Base-by-base conservation (phyloP, 306 rosid genomes). In the Trichosanthes truncata region DNA sequence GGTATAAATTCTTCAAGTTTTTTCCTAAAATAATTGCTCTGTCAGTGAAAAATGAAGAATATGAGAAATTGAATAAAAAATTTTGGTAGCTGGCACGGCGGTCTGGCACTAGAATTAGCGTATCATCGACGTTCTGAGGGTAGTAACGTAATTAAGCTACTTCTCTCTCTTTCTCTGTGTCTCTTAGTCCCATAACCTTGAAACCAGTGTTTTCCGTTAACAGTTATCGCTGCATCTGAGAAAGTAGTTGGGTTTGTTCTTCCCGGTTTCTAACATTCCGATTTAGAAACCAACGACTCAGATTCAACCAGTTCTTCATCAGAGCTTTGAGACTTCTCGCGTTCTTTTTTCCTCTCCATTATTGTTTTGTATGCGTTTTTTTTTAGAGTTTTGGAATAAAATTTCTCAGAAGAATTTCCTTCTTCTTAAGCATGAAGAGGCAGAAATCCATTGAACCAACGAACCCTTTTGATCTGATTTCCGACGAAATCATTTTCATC, bases 401-500 rank as follows among this genome's bases (percentile, higher is more conserved):
- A 33, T 53, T 74, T 13, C 61, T 9, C 2, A 33, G 14, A 41
- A 21, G 17, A n/a, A 3, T 74, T 74, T 49, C 61, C 31, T 77
- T 77, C 71, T 43, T 78, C 80, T 43, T 62, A 65, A n/a, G 31
- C 84, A 86, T 88, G 90, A 87, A 91, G 89, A 87, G 78, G 80
- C 89, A 84, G 23, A 90, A 77, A 43, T 10, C 66, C 79, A 6
- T 7, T 1, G 82, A 74, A 31, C 20, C 12, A 15, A 33, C 15
- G 8, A 84, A 85, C 84, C 82, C 85, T 11, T 91, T 93, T 74
- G 90, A 90, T 69, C 53, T 83, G 62, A 84, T 95, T 6, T 86
- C 96, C 0, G 97, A 95, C n/a, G 99, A 95, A 77, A 86, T 93
- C 78, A 52, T 91, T 0, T 91, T 93, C 82, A 40, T 49, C 10